Evolutionary conservation across 2,329 filamentous ascomycete genomes (phyloP), one percentile per base, ranked within the genome.

Genomic region (Alternaria brassicae): DNA sequence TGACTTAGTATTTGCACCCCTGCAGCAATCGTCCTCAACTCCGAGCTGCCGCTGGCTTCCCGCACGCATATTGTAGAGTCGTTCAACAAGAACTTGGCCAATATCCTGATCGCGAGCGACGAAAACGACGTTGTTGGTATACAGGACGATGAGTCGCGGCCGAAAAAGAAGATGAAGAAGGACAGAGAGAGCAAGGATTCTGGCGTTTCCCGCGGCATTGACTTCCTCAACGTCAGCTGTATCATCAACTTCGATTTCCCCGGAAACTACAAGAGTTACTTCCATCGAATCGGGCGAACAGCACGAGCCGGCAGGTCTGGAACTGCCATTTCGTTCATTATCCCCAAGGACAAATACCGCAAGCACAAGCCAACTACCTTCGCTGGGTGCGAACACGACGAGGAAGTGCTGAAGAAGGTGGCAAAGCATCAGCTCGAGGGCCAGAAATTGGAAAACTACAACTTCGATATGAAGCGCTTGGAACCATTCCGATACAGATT

Each of bases 211-310:
- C 88, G 95, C 70, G 95, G 94, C 58, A 96, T 99, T 69, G 95
- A 99, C 79, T 99, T 99, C 82, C 90, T 95, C 72, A 94, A 97
- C 73, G 93, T 99, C 54, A 71, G 72, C 32, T 75, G 72, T 56
- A 93, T 99, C 23, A 88, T 99, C 75, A 99, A 99, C 81, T 99
- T 99, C 77, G 95, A 99, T 78, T 88, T 99, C 15, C 95, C 95
- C 1, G 87, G 88, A 15, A 90, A 89, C 8, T 90, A 92, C 36
- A 96, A 92, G 75, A 96, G 92, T 8, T 99, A 99, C 78, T 96
- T 91, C n/a, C 95, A 99, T 79, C 89, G 95, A 53, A 96, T 99
- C 71, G 95, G 95, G 30, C 89, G 95, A 30, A 99, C 95, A 6
- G 95, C 92, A 1, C 88, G 95, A 61, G 95, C 93, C 2, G 94